Evolutionary conservation across 73 alveolate species (phyloP).

Genomic region (Paramecium octaurelia): DNA sequence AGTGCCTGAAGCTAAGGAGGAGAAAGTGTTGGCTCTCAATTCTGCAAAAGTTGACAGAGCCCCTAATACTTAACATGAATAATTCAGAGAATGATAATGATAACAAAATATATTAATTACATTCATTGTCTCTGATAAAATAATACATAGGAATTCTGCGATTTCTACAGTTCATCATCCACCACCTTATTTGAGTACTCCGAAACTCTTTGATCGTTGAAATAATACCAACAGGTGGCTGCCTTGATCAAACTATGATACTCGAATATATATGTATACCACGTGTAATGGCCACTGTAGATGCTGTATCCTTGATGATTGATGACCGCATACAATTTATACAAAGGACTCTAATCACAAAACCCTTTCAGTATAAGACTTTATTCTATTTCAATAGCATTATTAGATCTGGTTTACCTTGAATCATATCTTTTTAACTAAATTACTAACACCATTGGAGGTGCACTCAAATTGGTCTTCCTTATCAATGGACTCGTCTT

Average conservation of each 20-base stretch:
- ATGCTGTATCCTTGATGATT: conserved; percentile 14
- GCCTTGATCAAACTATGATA: neutral
- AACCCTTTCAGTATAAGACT: neutral
- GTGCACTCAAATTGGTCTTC: neutral
- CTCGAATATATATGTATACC: neutral
- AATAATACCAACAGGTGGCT: neutral
- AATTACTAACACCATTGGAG: neutral
- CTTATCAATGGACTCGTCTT: neutral
- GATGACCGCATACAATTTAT: conserved; percentile 14
- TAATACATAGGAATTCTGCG: neutral
- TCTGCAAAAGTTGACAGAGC: conserved; percentile 16
- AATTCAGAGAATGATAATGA: neutral
- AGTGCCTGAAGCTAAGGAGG: neutral
- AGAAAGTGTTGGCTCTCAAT: conserved; percentile 34
- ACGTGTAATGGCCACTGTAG: conserved; percentile 35
- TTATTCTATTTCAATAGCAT: neutral
- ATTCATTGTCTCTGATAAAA: conserved; percentile 24
- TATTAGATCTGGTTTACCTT: neutral
- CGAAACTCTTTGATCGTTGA: conserved; percentile 33
- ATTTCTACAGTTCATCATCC: neutral
- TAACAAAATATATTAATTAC: neutral
- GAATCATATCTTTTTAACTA: conserved; percentile 39
- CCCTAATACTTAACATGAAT: neutral
- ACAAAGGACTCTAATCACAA: neutral
- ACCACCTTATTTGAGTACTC: conserved; percentile 11